Conservation (phyloP, 2,329 filamentous ascomycete species). For the Cladosporium sp. region DNA sequence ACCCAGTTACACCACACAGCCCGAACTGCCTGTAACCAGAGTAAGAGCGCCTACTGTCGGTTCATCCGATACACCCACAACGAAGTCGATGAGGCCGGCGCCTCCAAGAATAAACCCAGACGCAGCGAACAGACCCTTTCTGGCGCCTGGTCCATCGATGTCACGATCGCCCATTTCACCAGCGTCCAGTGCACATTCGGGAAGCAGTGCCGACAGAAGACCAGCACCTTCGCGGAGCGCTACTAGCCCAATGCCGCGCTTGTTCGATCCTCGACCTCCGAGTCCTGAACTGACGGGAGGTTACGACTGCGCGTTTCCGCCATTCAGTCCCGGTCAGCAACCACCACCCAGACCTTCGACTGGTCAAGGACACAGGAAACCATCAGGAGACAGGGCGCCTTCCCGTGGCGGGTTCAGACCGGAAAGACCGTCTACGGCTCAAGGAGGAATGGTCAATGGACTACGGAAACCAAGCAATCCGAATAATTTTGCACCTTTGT, state of each 20-base stretch:
- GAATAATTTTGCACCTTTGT: background rate
- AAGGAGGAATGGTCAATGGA: conserved; percentile 3
- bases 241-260: conserved; percentile 30
- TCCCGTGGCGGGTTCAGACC: conserved; percentile 22
- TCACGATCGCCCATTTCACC: conserved; percentile 49
- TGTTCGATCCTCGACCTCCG: conserved; percentile 28
- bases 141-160: conserved; percentile 40
- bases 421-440: conserved; percentile 16
- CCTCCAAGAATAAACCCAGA: conserved; percentile 29
- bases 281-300: conserved; percentile 40
- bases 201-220: conserved; percentile 24
- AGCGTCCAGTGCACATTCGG: conserved; percentile 28
- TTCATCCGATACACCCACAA: background rate
- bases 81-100: conserved; percentile 8
- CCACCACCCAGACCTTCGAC: conserved; percentile 14
- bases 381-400: conserved; percentile 23
- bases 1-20: conserved; percentile 8
- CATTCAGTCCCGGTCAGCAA: conserved; percentile 37
- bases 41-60: conserved; percentile 11
- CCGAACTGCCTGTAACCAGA: conserved; percentile 4
- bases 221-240: conserved; percentile 21
- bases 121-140: conserved; percentile 28
- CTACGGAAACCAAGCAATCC: conserved; percentile 9
- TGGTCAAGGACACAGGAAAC: conserved; percentile 23
- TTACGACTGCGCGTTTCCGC: conserved; percentile 52